Evolutionary conservation across 768 basidiomycete species (phyloP), one percentile per base, ranked within the genome.

Genomic region (Tulasnella calospora): DNA sequence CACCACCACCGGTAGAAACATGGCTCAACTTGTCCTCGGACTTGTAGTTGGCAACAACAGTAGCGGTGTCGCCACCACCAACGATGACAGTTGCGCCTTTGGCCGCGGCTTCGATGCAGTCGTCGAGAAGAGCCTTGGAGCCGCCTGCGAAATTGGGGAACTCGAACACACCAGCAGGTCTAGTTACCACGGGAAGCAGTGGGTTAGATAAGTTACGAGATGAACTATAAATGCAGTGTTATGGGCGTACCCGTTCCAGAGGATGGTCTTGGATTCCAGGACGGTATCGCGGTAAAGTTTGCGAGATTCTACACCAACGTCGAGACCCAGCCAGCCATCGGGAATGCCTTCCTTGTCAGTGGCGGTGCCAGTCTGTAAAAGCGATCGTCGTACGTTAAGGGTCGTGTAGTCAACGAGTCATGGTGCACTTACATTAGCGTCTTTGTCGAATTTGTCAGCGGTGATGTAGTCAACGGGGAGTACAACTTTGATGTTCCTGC

Each of bases 111-210:
- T 95, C 91, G 82, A 97, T 89, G 82, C 89, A 90, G 40, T 94
- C 95, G 72, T 94, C 90, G 35, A 99, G 90, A 61, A 98, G 90
- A 15, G 91, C 85, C 83, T 90, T 89, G 6, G 96, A 98, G 57
- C 96, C 96, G 46, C 86, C 87, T 0, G 96, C 92, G 82, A 99
- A 99, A 27, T 90, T 90, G 51, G 94, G 90, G 88, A 98, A 97
- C 85, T 99, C 97, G 84, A 99, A 99, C 51, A 99, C 97, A 81
- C 97, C 97, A 46, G 96, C 92, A 57, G 98, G 97, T 47, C 97
- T 98, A 83, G 81, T 83, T 70, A n/a, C 23, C 33, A 77, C 40
- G 36, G 33, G 71, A 35, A 15, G 33, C 2, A 27, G 71, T 23
- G 17, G 23, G 33, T 71, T 23, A 36, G 46, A 2, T 51, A 33